These are phyloP conservation scores for Cinnamomum chago DNA, from an alignment of 164 flowering plant species.

Conservation along the genomic window DNA sequence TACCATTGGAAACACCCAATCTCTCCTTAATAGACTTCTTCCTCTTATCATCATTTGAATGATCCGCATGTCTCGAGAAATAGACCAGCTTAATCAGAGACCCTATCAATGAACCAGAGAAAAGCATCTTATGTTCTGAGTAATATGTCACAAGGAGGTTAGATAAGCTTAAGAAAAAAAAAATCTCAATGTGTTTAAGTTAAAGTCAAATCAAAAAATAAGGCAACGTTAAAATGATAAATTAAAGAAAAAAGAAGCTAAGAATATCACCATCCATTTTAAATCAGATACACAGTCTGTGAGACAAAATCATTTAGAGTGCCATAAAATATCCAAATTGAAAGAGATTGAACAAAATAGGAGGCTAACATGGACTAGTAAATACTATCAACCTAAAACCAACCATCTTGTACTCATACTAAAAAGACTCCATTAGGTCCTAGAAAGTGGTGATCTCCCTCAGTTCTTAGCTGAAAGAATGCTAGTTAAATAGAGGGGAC, in stretches of 20 bases:
- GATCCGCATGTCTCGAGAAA: conserved; percentile 80
- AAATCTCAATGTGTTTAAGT: background rate
- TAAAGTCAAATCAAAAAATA: background rate
- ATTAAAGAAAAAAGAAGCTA: background rate
- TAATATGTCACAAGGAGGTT: background rate
- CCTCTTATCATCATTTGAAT: conserved; percentile 45
- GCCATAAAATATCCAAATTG: background rate
- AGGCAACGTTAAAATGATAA: background rate
- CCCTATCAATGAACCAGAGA: conserved; percentile 41
- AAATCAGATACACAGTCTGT: background rate
- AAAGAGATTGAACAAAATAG: background rate
- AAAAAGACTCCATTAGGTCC: too few relatives aligned
- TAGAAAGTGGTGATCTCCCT: too few relatives aligned
- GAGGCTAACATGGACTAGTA: too few relatives aligned
- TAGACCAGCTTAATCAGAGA: conserved; percentile 85
- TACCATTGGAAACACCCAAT: conserved; percentile 53
- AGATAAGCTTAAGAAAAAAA: background rate
- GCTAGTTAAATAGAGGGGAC: too few relatives aligned
- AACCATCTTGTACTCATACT: too few relatives aligned
- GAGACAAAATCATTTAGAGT: background rate
- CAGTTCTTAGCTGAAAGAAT: too few relatives aligned
- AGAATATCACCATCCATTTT: background rate
- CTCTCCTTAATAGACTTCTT: conserved; percentile 44
- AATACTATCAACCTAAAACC: too few relatives aligned
- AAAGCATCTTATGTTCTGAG: background rate